Conservation (phyloP, 2,329 filamentous ascomycete species). For the Paraconiothyrium sp. region DNA sequence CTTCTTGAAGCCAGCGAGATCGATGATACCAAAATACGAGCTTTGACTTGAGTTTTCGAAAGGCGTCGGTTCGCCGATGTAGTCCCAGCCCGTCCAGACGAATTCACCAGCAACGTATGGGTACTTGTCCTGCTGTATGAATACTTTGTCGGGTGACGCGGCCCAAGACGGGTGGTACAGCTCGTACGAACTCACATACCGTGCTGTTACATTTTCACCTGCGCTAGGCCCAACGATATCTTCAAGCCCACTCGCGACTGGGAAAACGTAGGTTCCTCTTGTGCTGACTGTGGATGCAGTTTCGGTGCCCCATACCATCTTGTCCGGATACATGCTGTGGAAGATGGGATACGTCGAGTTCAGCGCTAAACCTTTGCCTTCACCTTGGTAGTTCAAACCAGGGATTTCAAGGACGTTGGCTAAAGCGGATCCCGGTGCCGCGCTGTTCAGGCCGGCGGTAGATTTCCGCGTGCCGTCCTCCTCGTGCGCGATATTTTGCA, state of each 20-base stretch:
- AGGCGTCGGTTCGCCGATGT: constrained; percentile 62
- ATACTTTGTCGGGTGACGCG: constrained; percentile 64
- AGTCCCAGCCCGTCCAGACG: constrained; percentile 63
- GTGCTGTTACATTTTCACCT: constrained; percentile 47
- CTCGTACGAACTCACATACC: constrained; percentile 62
- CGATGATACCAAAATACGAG: constrained; percentile 66
- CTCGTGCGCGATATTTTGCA: constrained; percentile 55
- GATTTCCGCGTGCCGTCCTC: constrained; percentile 61
- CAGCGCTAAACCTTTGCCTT: constrained; percentile 48
- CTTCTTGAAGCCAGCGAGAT: constrained; percentile 66
- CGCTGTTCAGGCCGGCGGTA: constrained; percentile 60
- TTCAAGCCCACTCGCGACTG: constrained; percentile 54
- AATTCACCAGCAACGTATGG: constrained; percentile 64
- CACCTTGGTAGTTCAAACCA: constrained; percentile 66
- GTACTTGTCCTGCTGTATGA: constrained; percentile 58
- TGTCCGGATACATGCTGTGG: constrained; percentile 54
- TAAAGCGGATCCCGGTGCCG: constrained; percentile 53
- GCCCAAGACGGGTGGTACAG: constrained; percentile 61
- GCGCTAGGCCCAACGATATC: constrained; percentile 48
- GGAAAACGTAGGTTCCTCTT: constrained; percentile 64
- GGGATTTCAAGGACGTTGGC: constrained; percentile 57
- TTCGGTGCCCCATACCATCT: constrained; percentile 52
- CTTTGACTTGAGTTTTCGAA: constrained; percentile 58
- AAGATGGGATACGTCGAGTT: constrained; percentile 43
- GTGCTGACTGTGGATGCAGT: constrained; percentile 57